phyloP scores from a whole-genome alignment of 2,329 filamentous ascomycete species.

The Nannizziopsis arthrosporioides region DNA sequence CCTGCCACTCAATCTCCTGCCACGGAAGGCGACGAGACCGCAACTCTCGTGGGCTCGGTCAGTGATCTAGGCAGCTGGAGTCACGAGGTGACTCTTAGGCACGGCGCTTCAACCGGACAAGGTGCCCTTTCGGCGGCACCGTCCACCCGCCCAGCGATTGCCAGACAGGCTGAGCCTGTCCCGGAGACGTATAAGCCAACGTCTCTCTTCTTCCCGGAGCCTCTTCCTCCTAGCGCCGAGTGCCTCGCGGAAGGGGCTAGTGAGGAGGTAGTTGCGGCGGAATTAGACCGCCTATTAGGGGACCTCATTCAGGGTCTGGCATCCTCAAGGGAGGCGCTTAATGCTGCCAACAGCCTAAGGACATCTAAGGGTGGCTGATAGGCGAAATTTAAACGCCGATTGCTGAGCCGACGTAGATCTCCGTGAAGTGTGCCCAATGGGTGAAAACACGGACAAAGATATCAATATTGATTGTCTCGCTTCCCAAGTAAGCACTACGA shows the following conservation, averaged over 20 bases:
- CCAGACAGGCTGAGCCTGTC: neutral
- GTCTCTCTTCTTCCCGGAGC: slow-evolving; percentile 28
- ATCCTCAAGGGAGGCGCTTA: slow-evolving; percentile 26
- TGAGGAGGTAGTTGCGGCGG: slow-evolving; percentile 27
- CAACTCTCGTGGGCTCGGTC: slow-evolving; percentile 2
- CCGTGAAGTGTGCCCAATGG: too few species aligned
- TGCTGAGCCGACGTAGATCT: too few species aligned
- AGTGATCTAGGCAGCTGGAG: slow-evolving; percentile 4
- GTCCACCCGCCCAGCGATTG: slow-evolving; percentile 12
- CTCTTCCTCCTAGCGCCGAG: slow-evolving; percentile 29
- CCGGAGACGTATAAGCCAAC: slow-evolving; percentile 5
- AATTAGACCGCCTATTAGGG: slow-evolving; percentile 33
- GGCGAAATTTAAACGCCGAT: neutral
- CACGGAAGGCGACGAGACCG: slow-evolving; percentile 28
- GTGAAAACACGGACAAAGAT: too few species aligned
- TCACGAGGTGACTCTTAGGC: slow-evolving; percentile 8
- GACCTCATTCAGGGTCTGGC: slow-evolving; percentile 31
- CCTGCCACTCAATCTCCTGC: slow-evolving; percentile 32
- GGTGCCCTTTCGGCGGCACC: slow-evolving; percentile 6
- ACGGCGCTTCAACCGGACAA: neutral
- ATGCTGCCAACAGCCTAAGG: slow-evolving; percentile 13
- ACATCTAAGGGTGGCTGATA: slow-evolving; percentile 13
- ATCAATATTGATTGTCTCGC: too few species aligned
- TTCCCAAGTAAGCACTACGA: too few species aligned
- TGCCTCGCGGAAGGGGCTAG: slow-evolving; percentile 30